A percentile compares a stretch with the other conserved stretches of the same genome.
These are phyloP conservation scores for Graphilbum ipis-grandicollis DNA, from an alignment of 2,329 filamentous ascomycete species.

Conservation along the genomic window DNA sequence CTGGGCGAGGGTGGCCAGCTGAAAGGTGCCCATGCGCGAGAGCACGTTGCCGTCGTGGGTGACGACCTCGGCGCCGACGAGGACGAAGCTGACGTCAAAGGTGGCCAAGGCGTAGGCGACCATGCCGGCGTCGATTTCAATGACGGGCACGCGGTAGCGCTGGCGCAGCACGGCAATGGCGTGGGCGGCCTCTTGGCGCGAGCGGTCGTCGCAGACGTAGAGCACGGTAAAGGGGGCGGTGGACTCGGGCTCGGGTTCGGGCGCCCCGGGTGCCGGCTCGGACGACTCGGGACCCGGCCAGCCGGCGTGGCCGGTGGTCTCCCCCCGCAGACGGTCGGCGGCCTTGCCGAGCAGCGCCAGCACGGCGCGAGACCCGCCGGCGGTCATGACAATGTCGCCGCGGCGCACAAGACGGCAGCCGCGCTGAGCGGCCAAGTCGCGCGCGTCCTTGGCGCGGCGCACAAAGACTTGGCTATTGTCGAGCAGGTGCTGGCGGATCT, in stretches of 20 bases:
- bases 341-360: slow-evolving; percentile 60
- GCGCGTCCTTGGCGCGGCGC: slow-evolving; percentile 65
- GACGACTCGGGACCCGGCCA: no score
- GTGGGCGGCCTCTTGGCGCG: slow-evolving; percentile 42
- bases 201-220: slow-evolving; percentile 47
- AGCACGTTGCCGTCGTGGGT: slow-evolving; percentile 91
- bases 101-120: slow-evolving; percentile 57
- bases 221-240: slow-evolving; percentile 57
- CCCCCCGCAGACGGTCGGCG: slow-evolving; percentile 41
- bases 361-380: slow-evolving; percentile 75
- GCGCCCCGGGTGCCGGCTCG: slow-evolving; percentile 15
- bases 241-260: neutral
- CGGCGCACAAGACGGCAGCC: slow-evolving; percentile 66
- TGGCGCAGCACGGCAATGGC: slow-evolving; percentile 55
- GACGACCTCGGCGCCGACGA: slow-evolving; percentile 66
- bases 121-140: slow-evolving; percentile 59
- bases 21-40: slow-evolving; percentile 68
- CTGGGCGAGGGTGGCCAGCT: slow-evolving; percentile 69
- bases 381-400: slow-evolving; percentile 70
- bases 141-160: slow-evolving; percentile 58
- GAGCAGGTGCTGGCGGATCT: slow-evolving; percentile 66
- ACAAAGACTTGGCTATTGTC: slow-evolving; percentile 79
- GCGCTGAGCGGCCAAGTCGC: slow-evolving; percentile 65
- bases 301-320: no score
- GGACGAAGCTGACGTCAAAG: slow-evolving; percentile 49